phyloP scores from a whole-genome alignment of 768 basidiomycete species.

The Podaxis carcinomalis region DNA sequence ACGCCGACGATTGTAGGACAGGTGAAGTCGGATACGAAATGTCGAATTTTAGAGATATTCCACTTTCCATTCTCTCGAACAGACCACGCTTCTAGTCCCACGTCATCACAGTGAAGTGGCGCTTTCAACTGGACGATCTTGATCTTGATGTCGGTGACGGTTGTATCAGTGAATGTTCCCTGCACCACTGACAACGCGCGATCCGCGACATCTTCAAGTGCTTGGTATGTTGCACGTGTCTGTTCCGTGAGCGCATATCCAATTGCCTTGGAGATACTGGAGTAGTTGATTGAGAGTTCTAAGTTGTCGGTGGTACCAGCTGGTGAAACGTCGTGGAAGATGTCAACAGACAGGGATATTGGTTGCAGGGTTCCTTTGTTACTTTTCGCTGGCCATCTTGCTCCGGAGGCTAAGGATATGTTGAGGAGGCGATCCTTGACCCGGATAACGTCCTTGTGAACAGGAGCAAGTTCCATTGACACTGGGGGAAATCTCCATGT shows the following conservation, averaged over 20 bases:
- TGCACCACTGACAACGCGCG: conserved; percentile 34
- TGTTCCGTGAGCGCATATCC: conserved; percentile 20
- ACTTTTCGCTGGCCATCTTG: conserved; percentile 39
- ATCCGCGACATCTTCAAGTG: conserved; percentile 44
- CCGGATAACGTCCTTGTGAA: conserved; percentile 30
- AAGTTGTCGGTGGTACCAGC: conserved; percentile 54
- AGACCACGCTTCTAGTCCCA: conserved; percentile 35
- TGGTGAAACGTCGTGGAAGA: conserved; percentile 44
- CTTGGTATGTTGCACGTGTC: conserved; percentile 26
- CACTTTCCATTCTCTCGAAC: conserved; percentile 16
- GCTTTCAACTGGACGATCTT: conserved; percentile 44
- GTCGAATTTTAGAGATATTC: conserved; percentile 18
- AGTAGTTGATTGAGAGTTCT: conserved; percentile 62
- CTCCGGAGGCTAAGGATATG: conserved; percentile 35
- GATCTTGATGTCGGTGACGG: conserved; percentile 25
- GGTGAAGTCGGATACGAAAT: conserved; percentile 35
- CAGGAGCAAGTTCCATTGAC: not conserved
- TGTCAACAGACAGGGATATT: conserved; percentile 44
- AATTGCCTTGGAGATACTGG: conserved; percentile 32
- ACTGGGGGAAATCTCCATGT: too few species aligned
- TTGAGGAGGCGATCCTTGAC: conserved; percentile 46
- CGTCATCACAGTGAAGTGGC: conserved; percentile 44
- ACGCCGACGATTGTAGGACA: conserved; percentile 63
- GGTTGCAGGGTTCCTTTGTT: conserved; percentile 41
- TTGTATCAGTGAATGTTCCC: conserved; percentile 28